These are phyloP conservation scores for Pseudogymnoascus sp. DNA, from an alignment of 2,329 filamentous ascomycete genomes.

Conservation along the genomic window DNA sequence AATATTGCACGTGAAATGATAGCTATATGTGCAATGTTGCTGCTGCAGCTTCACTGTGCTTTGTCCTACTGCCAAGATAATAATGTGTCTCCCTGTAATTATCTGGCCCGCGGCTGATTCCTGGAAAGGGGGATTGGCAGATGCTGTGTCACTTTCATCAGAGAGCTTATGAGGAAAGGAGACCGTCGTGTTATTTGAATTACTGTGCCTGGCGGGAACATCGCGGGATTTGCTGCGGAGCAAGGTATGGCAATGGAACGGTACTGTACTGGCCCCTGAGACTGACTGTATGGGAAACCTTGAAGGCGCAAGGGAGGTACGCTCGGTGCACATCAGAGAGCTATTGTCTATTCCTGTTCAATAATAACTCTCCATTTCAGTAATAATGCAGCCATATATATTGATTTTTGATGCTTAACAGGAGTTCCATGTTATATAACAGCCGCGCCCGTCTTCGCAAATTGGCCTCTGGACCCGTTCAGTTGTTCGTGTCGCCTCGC, in stretches of 20 bases:
- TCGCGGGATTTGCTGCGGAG: slow-evolving; percentile 1
- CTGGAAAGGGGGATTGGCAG: slow-evolving; percentile 5
- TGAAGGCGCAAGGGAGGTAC: not conserved
- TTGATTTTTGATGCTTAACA: not conserved
- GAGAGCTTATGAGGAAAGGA: slow-evolving; percentile 2
- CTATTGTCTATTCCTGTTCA: not conserved
- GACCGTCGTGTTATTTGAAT: not conserved
- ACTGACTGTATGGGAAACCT: not conserved
- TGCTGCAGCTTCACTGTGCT: not conserved
- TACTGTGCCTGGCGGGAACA: slow-evolving; percentile 4
- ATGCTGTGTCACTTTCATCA: not conserved
- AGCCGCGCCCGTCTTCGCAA: not conserved
- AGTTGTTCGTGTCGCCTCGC: not conserved
- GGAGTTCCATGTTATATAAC: not conserved
- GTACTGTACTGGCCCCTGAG: not conserved
- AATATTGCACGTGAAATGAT: slow-evolving; percentile 7
- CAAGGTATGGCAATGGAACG: slow-evolving; percentile 7
- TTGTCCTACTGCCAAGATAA: slow-evolving; percentile 3
- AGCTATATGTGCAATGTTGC: slow-evolving; percentile 6
- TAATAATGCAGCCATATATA: not conserved
- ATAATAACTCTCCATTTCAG: not conserved
- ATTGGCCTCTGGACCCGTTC: not conserved
- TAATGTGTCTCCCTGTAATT: not conserved
- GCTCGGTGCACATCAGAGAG: not conserved
- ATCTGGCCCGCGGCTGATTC: not conserved